Evolutionary conservation across 2,329 filamentous ascomycete genomes (phyloP).

Genomic region (Ophiocordyceps camponoti-saundersi): DNA sequence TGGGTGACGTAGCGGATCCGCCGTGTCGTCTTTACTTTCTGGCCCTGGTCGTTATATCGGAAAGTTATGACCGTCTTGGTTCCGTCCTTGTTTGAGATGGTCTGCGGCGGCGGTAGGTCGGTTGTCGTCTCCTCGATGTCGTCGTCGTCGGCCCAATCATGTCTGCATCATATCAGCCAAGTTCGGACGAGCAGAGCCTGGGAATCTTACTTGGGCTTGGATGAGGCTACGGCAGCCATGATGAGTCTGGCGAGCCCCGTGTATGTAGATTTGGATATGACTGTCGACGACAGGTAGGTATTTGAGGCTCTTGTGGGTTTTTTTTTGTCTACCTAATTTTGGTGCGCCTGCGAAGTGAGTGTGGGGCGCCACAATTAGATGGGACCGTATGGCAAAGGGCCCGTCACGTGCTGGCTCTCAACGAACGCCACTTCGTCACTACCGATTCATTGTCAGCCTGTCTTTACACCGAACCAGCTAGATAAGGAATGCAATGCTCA

Average conservation of each 20-base stretch:
- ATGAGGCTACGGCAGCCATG: conserved; percentile 21
- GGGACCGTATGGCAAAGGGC: neutral
- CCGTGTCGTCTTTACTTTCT: conserved; percentile 94
- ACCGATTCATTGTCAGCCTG: neutral
- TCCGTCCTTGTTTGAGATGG: conserved; percentile 94
- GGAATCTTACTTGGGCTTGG: conserved; percentile 21
- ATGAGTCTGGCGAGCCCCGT: conserved; percentile 6
- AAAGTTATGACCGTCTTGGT: conserved; percentile 91
- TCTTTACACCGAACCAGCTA: neutral
- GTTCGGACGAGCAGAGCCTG: neutral
- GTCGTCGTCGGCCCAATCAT: conserved; percentile 94
- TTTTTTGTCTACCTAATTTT: neutral
- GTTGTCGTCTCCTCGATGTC: conserved; percentile 57
- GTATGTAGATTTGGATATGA: neutral
- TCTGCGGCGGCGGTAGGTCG: conserved; percentile 68
- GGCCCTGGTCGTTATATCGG: conserved; percentile 78
- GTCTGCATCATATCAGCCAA: conserved; percentile 24
- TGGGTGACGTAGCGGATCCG: conserved; percentile 84
- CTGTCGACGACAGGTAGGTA: neutral
- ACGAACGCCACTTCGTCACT: neutral
- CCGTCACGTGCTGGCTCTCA: neutral
- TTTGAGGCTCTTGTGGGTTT: neutral
- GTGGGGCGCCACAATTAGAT: neutral
- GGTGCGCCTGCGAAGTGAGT: neutral
- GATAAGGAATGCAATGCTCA: neutral